A percentile compares a stretch with the other conserved stretches of the same genome.
These are phyloP conservation scores for Rhodotorula sp. DNA, from an alignment of 1,284 basidiomycete species.

Conservation along the genomic window DNA sequence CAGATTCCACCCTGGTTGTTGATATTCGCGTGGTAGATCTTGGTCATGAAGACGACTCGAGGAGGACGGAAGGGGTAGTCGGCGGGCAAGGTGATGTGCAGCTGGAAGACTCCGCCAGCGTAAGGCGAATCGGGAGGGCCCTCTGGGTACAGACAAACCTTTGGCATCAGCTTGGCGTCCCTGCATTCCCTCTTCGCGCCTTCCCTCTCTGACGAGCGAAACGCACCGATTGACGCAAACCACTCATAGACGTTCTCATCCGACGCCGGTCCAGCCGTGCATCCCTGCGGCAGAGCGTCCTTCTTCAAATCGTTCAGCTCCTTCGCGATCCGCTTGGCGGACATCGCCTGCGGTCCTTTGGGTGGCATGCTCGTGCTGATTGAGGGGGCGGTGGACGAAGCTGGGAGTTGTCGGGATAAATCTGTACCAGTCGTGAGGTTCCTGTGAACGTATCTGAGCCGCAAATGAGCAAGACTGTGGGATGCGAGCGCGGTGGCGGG, in stretches of 20 bases:
- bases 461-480: too few relatives aligned
- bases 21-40: constrained; percentile 82
- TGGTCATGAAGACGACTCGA: constrained; percentile 97
- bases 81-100: constrained; percentile 65
- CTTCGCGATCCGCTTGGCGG: constrained; percentile 79
- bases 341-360: constrained; percentile 53
- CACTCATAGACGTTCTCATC: constrained; percentile 62
- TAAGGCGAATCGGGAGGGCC: constrained; percentile 68
- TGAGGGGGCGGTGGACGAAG: background rate
- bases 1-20: constrained; percentile 95
- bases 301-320: constrained; percentile 80
- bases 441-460: too few relatives aligned
- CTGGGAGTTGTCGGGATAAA: background rate
- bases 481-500: too few relatives aligned
- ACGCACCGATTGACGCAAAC: constrained; percentile 65
- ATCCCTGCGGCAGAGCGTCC: constrained; percentile 52
- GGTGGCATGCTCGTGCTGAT: constrained; percentile 15
- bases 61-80: constrained; percentile 98
- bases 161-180: background rate
- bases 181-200: background rate
- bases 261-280: constrained; percentile 54
- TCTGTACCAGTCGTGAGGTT: too few relatives aligned
- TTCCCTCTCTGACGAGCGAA: constrained; percentile 53
- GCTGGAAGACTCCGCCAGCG: constrained; percentile 77
- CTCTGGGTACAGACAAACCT: background rate